These are phyloP conservation scores for Kodamaea ohmeri DNA, from an alignment of 1,139 yeast genomes.

Conservation along the genomic window DNA sequence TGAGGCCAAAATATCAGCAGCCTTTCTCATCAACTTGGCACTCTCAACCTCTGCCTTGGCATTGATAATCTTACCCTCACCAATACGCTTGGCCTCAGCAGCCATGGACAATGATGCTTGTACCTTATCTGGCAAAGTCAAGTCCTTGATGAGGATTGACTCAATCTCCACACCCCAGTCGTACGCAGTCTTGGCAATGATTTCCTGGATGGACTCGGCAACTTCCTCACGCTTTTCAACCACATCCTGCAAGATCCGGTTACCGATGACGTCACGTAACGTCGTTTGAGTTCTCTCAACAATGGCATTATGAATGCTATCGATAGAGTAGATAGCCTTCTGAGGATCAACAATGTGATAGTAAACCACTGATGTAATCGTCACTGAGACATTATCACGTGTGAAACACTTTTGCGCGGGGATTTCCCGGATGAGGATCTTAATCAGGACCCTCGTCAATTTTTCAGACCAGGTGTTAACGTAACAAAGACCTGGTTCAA, in stretches of 20 bases:
- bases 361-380: slow-evolving; percentile 64
- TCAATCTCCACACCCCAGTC: slow-evolving; percentile 77
- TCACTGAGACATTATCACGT: slow-evolving; percentile 63
- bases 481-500: slow-evolving; percentile 67
- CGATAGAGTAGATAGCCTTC: slow-evolving; percentile 60
- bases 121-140: slow-evolving; percentile 55
- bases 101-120: slow-evolving; percentile 68
- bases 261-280: slow-evolving; percentile 69
- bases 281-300: slow-evolving; percentile 74
- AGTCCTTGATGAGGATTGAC: slow-evolving; percentile 67
- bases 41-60: slow-evolving; percentile 77
- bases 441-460: slow-evolving; percentile 51
- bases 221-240: slow-evolving; percentile 75
- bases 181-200: slow-evolving; percentile 61
- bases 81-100: slow-evolving; percentile 73
- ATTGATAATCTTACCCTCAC: slow-evolving; percentile 74
- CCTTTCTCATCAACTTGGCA: slow-evolving; percentile 75
- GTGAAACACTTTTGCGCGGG: slow-evolving; percentile 71
- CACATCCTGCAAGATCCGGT: slow-evolving; percentile 66
- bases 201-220: slow-evolving; percentile 61
- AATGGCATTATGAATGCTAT: slow-evolving; percentile 57
- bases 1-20: slow-evolving; percentile 73
- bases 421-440: slow-evolving; percentile 61
- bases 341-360: slow-evolving; percentile 70
- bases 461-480: slow-evolving; percentile 66